Percentiles rank a stretch among this genome's conserved stretches.
These are phyloP conservation scores for Talaromyces sp. DNA, from an alignment of 2,329 filamentous ascomycete species.

Conservation along the genomic window DNA sequence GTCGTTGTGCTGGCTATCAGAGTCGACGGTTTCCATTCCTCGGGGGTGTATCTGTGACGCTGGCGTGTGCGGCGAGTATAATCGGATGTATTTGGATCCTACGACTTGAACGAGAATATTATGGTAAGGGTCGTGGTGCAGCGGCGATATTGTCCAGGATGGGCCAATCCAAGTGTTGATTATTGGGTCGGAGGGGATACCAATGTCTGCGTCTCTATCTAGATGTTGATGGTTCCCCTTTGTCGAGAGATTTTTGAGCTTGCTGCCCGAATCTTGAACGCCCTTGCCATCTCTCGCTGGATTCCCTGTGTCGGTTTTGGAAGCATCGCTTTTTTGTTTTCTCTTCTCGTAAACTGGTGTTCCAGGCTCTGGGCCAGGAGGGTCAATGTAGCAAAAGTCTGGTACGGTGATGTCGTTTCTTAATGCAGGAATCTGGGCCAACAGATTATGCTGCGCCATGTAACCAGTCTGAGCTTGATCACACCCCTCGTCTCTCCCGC, in stretches of 20 bases:
- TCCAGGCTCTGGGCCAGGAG: slow-evolving; percentile 52
- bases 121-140: slow-evolving; percentile 92
- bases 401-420: slow-evolving; percentile 72
- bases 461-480: slow-evolving; percentile 57
- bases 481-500: slow-evolving; percentile 1
- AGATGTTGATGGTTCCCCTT: slow-evolving; percentile 7
- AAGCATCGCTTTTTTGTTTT: slow-evolving; percentile 9
- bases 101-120: slow-evolving; percentile 89
- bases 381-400: slow-evolving; percentile 75
- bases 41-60: slow-evolving; percentile 36
- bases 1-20: slow-evolving; percentile 4
- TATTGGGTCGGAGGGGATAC: slow-evolving; percentile 50
- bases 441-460: slow-evolving; percentile 85
- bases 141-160: slow-evolving; percentile 77
- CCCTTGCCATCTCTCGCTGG: slow-evolving; percentile 8
- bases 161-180: slow-evolving; percentile 95
- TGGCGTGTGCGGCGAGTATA: slow-evolving; percentile 69
- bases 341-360: slow-evolving; percentile 43
- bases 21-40: slow-evolving; percentile 32
- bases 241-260: slow-evolving; percentile 5
- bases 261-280: slow-evolving; percentile 32
- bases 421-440: slow-evolving; percentile 74
- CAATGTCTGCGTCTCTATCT: slow-evolving; percentile 14
- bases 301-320: neutral
- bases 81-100: slow-evolving; percentile 83